A percentile compares a stretch with the other conserved stretches of the same genome.
phyloP scores from a whole-genome alignment of 208 protist genomes.

The Tritrichomonas foetus region DNA sequence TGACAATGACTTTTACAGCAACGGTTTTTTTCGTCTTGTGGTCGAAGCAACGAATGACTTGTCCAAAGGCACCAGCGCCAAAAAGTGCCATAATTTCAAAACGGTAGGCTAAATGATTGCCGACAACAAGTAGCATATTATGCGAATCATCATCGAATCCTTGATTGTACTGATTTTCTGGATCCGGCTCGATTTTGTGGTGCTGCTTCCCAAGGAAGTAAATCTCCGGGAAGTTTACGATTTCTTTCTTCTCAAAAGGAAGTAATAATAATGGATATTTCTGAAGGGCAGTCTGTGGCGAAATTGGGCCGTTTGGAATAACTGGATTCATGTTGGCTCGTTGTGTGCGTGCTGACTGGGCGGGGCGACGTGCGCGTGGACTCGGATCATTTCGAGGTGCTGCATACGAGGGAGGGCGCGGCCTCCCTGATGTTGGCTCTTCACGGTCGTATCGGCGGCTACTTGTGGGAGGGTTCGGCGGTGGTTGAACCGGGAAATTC shows the following conservation, averaged over 20 bases:
- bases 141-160: background rate
- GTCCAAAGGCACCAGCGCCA: slow-evolving; percentile 79
- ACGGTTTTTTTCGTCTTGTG: slow-evolving; percentile 61
- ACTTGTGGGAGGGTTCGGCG: too few species aligned
- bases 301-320: background rate
- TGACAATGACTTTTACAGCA: slow-evolving; percentile 65
- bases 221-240: background rate
- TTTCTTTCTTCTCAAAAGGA: background rate
- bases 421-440: too few species aligned
- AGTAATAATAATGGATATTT: background rate
- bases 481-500: too few species aligned
- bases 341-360: too few species aligned
- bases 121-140: background rate
- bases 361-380: too few species aligned
- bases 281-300: background rate
- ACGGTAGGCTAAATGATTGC: slow-evolving; percentile 61
- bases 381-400: too few species aligned
- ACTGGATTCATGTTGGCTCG: too few species aligned
- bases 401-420: too few species aligned
- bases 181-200: background rate
- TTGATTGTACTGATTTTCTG: background rate
- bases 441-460: too few species aligned
- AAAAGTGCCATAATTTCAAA: slow-evolving; percentile 71
- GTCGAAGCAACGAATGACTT: slow-evolving; percentile 74
- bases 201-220: background rate